Evolutionary conservation across 2,329 filamentous ascomycete genomes (phyloP), one percentile per base, ranked within the genome.

Genomic region (Cladosporium colombiae): DNA sequence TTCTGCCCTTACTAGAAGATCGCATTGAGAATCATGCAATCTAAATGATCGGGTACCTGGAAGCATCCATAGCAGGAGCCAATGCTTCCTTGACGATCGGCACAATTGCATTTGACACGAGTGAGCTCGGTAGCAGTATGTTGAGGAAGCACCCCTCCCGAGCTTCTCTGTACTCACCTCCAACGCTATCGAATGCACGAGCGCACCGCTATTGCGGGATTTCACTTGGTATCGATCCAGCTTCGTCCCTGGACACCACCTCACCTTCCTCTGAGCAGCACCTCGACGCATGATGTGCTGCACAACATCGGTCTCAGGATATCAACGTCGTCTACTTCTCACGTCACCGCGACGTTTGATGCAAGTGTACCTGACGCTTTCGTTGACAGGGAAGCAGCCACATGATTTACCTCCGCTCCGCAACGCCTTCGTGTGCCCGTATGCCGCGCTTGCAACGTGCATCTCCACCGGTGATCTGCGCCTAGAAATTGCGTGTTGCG

Each of bases 391-490:
- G 62, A 46, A 58, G 53, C 49, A 60, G 55, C 57, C 63, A 55
- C 55, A 44, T 65, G 25, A 59, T 62, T 68, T 65, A 64, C 69
- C 55, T 56, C 65, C 62, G 64, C 65, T 49, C n/a, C 52, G 35
- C 49, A 35, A 33, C 46, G 40, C 59, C 44, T 49, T 46, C 66
- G 44, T 56, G 56, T 66, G 55, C 16, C 65, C 21, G 14, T 53
- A 62, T 65, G 55, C 63, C 66, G 63, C 67, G 64, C 67, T 68
- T 65, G 65, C 64, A 64, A 67, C 56, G 58, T 62, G 66, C 55
- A 62, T 65, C 67, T 68, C 68, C 72, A 71, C 52, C 71, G 70
- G 69, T 68, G 72, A 75, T 75, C 73, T 71, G 73, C 73, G 68
- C 71, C 70, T 67, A 69, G 70, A 72, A 65, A 70, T 74, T 60